A percentile compares a stretch with the other conserved stretches of the same genome.
These are phyloP conservation scores for Persicaria tinctoria DNA, from an alignment of 148 eudicot genomes.

Conservation along the genomic window DNA sequence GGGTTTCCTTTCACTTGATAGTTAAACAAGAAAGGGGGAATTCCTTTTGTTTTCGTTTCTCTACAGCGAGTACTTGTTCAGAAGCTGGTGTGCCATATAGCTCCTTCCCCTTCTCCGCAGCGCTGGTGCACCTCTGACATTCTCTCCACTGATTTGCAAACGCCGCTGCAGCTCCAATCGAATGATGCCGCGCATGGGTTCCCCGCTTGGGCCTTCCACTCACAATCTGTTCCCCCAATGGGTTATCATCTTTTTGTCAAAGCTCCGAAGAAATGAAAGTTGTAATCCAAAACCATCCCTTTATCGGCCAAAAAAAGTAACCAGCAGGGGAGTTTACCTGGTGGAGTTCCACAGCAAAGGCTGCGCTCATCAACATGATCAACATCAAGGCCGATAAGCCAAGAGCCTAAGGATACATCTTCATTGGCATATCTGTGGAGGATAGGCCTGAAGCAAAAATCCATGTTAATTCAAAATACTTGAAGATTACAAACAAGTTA, in stretches of 20 bases:
- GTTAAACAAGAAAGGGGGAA: not conserved
- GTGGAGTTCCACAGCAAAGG: conserved; percentile 67
- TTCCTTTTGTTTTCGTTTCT: not conserved
- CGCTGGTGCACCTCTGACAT: conserved; percentile 55
- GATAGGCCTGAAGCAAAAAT: conserved; percentile 29
- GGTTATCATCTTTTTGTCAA: not conserved
- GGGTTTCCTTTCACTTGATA: not conserved
- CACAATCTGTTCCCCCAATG: conserved; percentile 42
- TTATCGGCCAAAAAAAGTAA: not conserved
- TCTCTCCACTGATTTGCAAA: conserved; percentile 59
- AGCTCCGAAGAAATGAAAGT: not conserved
- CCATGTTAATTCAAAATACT: not conserved
- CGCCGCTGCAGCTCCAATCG: conserved; percentile 72
- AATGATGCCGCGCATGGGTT: conserved; percentile 67
- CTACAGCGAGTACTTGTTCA: conserved; percentile 16
- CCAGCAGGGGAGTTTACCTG: conserved; percentile 30
- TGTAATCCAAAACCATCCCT: not conserved
- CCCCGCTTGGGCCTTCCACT: conserved; percentile 61
- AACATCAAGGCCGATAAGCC: conserved; percentile 81
- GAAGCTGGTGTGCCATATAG: conserved; percentile 42
- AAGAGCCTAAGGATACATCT: conserved; percentile 80
- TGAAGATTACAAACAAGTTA: not conserved
- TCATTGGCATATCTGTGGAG: conserved; percentile 75
- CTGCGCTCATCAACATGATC: conserved; percentile 70
- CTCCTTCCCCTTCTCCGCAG: conserved; percentile 60